Evolutionary conservation across 169 alveolate species (phyloP), one percentile per base, ranked within the genome.

Genomic region (Theileria sp.): DNA sequence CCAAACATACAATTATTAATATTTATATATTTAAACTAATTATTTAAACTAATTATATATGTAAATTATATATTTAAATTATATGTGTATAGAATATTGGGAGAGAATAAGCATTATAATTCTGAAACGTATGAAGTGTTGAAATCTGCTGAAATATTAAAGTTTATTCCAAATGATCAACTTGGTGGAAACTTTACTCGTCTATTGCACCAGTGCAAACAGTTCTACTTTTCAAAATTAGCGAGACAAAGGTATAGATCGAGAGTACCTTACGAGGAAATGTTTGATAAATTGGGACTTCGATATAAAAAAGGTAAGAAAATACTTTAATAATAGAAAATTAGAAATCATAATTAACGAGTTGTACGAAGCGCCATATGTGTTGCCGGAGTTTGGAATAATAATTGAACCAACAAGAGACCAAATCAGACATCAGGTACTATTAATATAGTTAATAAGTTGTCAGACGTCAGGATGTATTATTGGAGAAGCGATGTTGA

Each of bases 91-190:
- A 83, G 89, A 77, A 75, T 83, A 56, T 34, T 83, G n/a, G 51
- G 61, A 23, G 89, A 83, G 28, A 62, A 67, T 56, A 77, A 72
- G 50, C n/a, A 65, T 9, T 38, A 64, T 51, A 49, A 82, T 12
- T 44, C 72, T 34, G 89, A 83, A 36, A 26, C 75, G 28, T 85
- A 78, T 66, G 86, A 85, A 38, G 87, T 85, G 23, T 38, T 85
- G 28, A 77, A 78, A 49, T 66, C 72, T 12, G 91, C 91, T 1
- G 54, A 79, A 28, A 62, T 79, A 7, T 36, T 78, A 15, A 79
- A 72, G 21, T 58, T 60, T 23, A 32, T 85, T 3, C 51, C 74
- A 6, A 65, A 34, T 7, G 68, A 73, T 30, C 73, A 36, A 69
- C 30, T 50, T 12, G 4, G 36, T 4, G 77, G 49, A 8, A 25